These are phyloP conservation scores for Talaromyces marneffei DNA, from an alignment of 2,329 filamentous ascomycete genomes.

Conservation along the genomic window DNA sequence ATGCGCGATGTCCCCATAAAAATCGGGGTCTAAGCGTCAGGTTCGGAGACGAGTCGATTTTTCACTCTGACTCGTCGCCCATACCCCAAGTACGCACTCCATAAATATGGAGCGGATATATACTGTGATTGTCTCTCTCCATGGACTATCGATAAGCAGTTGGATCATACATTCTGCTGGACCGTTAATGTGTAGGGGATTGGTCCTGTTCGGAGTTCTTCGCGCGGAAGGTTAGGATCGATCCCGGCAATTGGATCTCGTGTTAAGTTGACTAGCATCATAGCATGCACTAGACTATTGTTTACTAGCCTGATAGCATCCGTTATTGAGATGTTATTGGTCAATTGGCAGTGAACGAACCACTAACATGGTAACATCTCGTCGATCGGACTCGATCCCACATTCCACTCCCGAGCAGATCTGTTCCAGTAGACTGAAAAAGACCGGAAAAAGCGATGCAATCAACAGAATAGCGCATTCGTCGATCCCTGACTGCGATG, in stretches of 20 bases:
- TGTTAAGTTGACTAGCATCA: neutral
- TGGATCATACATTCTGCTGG: neutral
- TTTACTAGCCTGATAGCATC: neutral
- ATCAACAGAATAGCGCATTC: neutral
- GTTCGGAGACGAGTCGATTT: neutral
- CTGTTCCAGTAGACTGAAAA: neutral
- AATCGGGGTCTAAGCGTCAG: neutral
- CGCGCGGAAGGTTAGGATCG: neutral
- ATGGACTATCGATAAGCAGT: neutral
- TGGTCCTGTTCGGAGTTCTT: neutral
- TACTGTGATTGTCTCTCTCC: neutral
- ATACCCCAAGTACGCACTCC: too few relatives aligned
- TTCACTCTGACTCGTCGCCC: neutral
- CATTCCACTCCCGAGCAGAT: neutral
- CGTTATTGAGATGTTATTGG: neutral
- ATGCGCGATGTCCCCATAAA: neutral
- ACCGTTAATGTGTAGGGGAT: neutral
- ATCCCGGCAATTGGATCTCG: neutral
- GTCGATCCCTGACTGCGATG: neutral
- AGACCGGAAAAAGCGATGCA: neutral
- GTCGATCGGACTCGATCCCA: neutral
- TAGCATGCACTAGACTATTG: neutral
- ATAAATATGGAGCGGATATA: neutral
- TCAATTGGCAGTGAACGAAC: neutral
- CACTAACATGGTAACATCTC: neutral